Evolutionary conservation across 495 filamentous ascomycete species (phyloP).

Genomic region (Recurvomyces mirabilis): DNA sequence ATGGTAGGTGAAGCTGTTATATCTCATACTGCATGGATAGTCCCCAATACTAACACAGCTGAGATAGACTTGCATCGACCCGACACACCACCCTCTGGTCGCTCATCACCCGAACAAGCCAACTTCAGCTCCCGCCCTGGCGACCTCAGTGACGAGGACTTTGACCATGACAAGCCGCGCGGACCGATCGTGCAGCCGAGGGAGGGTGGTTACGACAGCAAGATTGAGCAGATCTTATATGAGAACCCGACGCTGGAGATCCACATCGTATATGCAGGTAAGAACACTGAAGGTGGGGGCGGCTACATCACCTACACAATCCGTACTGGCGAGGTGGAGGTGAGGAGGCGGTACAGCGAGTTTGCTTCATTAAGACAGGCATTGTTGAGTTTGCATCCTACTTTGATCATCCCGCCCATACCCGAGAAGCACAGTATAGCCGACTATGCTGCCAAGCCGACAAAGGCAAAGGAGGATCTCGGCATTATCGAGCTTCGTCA

Average conservation of each 20-base stretch:
- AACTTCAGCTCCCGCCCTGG: slow-evolving; percentile 47
- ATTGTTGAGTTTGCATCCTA: slow-evolving; percentile 81
- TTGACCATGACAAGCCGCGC: slow-evolving; percentile 40
- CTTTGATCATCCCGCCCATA: slow-evolving; percentile 88
- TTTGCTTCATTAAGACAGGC: slow-evolving; percentile 88
- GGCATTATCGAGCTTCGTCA: slow-evolving; percentile 93
- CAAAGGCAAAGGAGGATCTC: slow-evolving; percentile 92
- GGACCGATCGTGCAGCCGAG: slow-evolving; percentile 42
- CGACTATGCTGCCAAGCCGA: slow-evolving; percentile 94
- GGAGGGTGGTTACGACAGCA: slow-evolving; percentile 80
- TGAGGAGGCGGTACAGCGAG: slow-evolving; percentile 89
- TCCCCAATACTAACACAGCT: too few relatives aligned
- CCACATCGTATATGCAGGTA: slow-evolving; percentile 83
- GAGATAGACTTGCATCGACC: slow-evolving; percentile 32
- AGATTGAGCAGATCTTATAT: slow-evolving; percentile 91
- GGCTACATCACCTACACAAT: slow-evolving; percentile 96
- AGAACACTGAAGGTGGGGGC: slow-evolving; percentile 82
- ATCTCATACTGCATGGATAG: background rate
- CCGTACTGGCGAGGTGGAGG: slow-evolving; percentile 84
- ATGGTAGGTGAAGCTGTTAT: slow-evolving; percentile 27
- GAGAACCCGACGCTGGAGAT: slow-evolving; percentile 86
- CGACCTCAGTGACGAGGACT: slow-evolving; percentile 51
- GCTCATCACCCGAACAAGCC: slow-evolving; percentile 34
- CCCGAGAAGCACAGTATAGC: slow-evolving; percentile 98
- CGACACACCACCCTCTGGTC: slow-evolving; percentile 33